Percentiles rank a stretch among this genome's conserved stretches.
These are phyloP conservation scores for Sclerotinia glacialis DNA, from an alignment of 2,329 filamentous ascomycete genomes.

Conservation along the genomic window DNA sequence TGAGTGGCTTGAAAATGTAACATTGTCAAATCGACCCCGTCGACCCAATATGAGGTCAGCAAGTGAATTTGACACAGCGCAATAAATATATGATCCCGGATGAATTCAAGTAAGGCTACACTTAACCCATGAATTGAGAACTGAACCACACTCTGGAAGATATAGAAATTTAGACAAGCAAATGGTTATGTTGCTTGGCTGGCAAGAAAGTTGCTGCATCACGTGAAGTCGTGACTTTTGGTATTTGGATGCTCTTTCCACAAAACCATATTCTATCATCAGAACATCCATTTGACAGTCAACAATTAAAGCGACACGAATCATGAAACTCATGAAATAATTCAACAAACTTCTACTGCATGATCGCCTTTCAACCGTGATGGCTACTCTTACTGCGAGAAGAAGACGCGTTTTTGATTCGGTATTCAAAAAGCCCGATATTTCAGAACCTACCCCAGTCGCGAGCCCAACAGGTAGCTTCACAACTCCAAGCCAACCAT, in stretches of 20 bases:
- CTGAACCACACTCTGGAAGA: neutral
- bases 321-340: neutral
- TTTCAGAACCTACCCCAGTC: slow-evolving; percentile 36
- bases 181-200: neutral
- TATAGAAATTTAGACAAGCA: too few species aligned
- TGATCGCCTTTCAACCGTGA: neutral
- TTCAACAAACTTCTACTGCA: neutral
- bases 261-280: neutral
- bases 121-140: neutral
- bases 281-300: neutral
- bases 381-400: slow-evolving; percentile 23
- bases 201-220: neutral
- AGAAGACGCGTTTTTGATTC: slow-evolving; percentile 38
- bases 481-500: slow-evolving; percentile 32
- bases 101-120: neutral
- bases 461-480: slow-evolving; percentile 33
- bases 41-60: neutral
- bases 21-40: neutral
- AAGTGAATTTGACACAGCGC: neutral
- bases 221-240: slow-evolving; percentile 2
- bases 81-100: too few species aligned
- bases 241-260: slow-evolving; percentile 8
- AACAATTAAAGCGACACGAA: neutral
- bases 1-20: neutral
- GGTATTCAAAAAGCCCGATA: slow-evolving; percentile 34